Evolutionary conservation across 2,329 filamentous ascomycete species (phyloP).

Genomic region (Fusarium chuoi): DNA sequence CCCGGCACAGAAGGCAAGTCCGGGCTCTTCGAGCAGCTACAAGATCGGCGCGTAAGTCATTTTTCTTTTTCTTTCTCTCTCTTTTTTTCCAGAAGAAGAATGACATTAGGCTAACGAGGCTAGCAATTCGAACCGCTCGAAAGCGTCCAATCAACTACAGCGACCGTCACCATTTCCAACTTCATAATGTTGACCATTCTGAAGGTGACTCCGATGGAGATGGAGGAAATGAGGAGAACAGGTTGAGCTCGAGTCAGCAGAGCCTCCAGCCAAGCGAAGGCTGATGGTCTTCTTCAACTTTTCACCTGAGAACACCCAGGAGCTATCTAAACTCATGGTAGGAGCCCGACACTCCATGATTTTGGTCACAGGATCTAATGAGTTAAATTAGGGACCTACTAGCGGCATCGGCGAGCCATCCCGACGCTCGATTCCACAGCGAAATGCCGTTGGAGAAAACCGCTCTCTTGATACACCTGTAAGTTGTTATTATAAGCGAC

Average conservation of each 20-base stretch:
- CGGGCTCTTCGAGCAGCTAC: neutral
- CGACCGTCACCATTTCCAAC: neutral
- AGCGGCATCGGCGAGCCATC: neutral
- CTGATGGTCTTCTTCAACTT: neutral
- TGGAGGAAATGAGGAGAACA: neutral
- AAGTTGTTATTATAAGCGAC: neutral
- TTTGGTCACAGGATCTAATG: neutral
- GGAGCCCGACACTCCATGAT: no score
- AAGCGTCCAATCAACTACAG: neutral
- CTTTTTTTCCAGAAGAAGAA: neutral
- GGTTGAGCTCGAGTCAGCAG: neutral
- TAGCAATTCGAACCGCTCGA: neutral
- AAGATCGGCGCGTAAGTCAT: neutral
- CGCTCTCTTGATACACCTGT: neutral
- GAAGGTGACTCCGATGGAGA: neutral
- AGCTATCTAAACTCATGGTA: neutral
- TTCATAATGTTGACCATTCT: neutral
- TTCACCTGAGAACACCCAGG: neutral
- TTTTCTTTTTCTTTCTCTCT: no score
- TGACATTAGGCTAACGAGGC: neutral
- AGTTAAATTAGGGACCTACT: fast-evolving
- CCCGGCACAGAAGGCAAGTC: neutral
- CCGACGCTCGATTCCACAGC: neutral
- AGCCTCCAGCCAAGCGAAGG: neutral
- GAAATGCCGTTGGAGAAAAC: neutral